phyloP scores from a whole-genome alignment of 805 yeast genomes.

The Wickerhamiella slavikovae region DNA sequence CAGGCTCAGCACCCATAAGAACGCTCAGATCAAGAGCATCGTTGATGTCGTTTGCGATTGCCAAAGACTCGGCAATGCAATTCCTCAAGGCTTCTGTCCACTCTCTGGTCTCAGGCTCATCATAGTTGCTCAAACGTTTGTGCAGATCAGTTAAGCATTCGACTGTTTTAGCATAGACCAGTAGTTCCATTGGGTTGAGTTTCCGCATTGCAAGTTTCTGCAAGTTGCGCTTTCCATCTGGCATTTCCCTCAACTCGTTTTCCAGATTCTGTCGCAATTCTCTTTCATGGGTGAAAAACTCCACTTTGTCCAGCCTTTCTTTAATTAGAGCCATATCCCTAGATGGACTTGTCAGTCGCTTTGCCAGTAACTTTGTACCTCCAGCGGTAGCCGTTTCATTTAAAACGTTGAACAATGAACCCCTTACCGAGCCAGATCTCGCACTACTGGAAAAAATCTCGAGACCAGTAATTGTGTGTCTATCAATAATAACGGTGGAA shows the following conservation, averaged over 20 bases:
- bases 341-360: slow-evolving; percentile 71
- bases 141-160: slow-evolving; percentile 16
- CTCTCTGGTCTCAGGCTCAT: slow-evolving; percentile 5
- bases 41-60: slow-evolving; percentile 24
- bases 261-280: slow-evolving; percentile 34
- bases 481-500: slow-evolving; percentile 53
- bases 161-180: slow-evolving; percentile 25
- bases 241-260: slow-evolving; percentile 36
- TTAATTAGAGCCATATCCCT: slow-evolving; percentile 34
- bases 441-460: slow-evolving; percentile 40
- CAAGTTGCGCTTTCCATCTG: slow-evolving; percentile 21
- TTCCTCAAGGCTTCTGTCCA: slow-evolving; percentile 6
- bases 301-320: slow-evolving; percentile 33
- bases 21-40: slow-evolving; percentile 16
- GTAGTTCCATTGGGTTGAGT: slow-evolving; percentile 25
- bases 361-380: slow-evolving; percentile 58
- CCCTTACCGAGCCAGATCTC: slow-evolving; percentile 24
- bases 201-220: slow-evolving; percentile 21
- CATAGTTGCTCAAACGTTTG: slow-evolving; percentile 17
- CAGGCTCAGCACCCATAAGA: slow-evolving; percentile 12
- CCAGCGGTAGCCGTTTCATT: slow-evolving; percentile 59
- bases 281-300: slow-evolving; percentile 22
- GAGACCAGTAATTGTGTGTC: slow-evolving; percentile 23
- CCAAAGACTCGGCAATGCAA: slow-evolving; percentile 13
- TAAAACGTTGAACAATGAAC: slow-evolving; percentile 51